Base-by-base conservation (phyloP, 257 asterid species). In the Ilex aquifolium region DNA sequence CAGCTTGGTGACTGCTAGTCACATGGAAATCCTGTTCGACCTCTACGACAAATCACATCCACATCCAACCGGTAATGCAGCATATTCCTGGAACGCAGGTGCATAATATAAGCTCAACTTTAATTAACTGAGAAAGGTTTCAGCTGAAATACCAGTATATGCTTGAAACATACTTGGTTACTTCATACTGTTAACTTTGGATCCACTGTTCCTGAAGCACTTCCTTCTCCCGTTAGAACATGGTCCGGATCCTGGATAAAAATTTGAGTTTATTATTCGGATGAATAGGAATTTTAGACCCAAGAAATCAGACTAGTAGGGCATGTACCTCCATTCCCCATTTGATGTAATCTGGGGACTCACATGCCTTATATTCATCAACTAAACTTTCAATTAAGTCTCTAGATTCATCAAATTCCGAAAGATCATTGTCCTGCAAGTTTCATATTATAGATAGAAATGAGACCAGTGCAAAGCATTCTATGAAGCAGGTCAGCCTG, bases 361-460 rank as follows among this genome's bases (percentile, higher is more conserved):
- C 99, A 36, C 99, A 93, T 64, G 99, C 99, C 90, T 93, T 93
- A 92, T 93, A 93, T 81, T 93, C 99, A 57, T 93, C 96, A 48
- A 93, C 96, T 63, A 93, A 97, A 70, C 95, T 87, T 81, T 82
- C 95, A 48, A 93, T 85, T 64, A 93, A 86, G 76, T 93, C 97
- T 84, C 97, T 87, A 21, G 99, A 93, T 81, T 93, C 99, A 69
- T 93, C 99, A 68, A 93, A 93, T 75, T 93, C 99, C 0, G 99
- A 90, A 56, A 93, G 96, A 82, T 93, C 99, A 54, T 92, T 89
- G 79, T 93, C 97, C 96, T 93, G 88, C 50, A 56, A 74, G 77
- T 16, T 62, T 73, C 64, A 56, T 59, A 69, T 17, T 48, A 62
- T 30, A 50, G 54, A 53, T 3, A 29, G 15, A 46, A 14, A 46